Evolutionary conservation across 2,329 filamentous ascomycete genomes (phyloP), one percentile per base, ranked within the genome.

Genomic region (Neocucurbitaria cava): DNA sequence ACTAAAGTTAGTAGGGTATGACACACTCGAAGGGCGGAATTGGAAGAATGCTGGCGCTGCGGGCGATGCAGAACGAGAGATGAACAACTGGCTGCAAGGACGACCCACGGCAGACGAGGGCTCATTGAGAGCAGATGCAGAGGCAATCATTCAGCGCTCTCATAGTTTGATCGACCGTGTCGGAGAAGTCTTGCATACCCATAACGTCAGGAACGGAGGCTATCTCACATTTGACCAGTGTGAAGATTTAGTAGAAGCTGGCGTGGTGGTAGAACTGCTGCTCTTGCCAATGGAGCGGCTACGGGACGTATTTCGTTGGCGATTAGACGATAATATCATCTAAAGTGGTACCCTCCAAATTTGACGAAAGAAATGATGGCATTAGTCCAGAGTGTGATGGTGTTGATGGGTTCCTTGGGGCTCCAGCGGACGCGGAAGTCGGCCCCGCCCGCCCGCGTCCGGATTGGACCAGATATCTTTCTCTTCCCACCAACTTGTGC

Each of bases 1-100:
- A 28, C 15, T 42, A 18, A 43, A 50, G 18, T 28, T 50, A 20
- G 15, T 50, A 20, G 47, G 47, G 10, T 50, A 43, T n/a, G 47
- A 50, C 36, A 50, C 47, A 31, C 28, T 50, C 33, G 38, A 50
- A 31, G 41, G 28, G 6, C 41, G 41, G 9, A 44, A 26, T 17
- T 44, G 41, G 41, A 26, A 44, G 20, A 44, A 44, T 26, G 23
- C 41, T 28, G 23, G 24, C 20, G 41, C 41, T 13, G 41, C 20
- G 6, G 41, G 41, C 23, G 41, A 44, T 18, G 23, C 17, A 15
- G 17, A 28, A 10, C n/a, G 13, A 15, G 41, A 44, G 20, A 44
- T 31, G 8, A 15, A 31, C n/a, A 26, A 24, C 17, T 44, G 41
- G 41, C 28, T 44, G 17, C 5, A 15, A 24, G 41, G 41, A 15